Evolutionary conservation across 2,329 filamentous ascomycete species (phyloP).

Genomic region (Coleophoma eucalyptorum): DNA sequence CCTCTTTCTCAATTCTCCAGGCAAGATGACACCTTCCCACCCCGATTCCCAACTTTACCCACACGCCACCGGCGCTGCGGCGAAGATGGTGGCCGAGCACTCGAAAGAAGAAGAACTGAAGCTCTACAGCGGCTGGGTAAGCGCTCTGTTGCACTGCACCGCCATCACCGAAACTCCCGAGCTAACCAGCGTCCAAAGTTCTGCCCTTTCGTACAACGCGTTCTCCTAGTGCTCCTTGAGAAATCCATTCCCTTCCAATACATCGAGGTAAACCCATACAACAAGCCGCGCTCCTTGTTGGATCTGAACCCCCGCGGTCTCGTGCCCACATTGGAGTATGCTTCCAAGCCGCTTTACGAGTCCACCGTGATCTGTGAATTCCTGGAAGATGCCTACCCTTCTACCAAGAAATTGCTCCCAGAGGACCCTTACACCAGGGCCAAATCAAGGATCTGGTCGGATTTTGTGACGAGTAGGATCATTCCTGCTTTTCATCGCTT

Average conservation of each 20-base stretch:
- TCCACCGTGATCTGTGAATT: constrained; percentile 72
- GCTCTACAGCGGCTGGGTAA: constrained; percentile 72
- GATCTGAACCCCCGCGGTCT: constrained; percentile 71
- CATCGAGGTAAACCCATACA: constrained; percentile 69
- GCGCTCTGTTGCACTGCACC: too few relatives aligned
- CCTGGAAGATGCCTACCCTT: constrained; percentile 65
- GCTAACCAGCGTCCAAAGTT: constrained; percentile 8
- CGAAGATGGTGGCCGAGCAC: constrained; percentile 41
- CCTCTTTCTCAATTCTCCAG: too few relatives aligned
- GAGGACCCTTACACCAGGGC: constrained; percentile 61
- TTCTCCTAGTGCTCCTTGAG: constrained; percentile 70
- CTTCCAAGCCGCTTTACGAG: constrained; percentile 63
- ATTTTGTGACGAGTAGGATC: constrained; percentile 64
- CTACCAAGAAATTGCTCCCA: constrained; percentile 48
- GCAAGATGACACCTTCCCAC: constrained; percentile 4
- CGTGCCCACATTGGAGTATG: constrained; percentile 63
- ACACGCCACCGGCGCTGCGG: constrained; percentile 45
- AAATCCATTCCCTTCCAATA: constrained; percentile 73
- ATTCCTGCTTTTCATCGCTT: constrained; percentile 66
- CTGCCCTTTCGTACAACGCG: constrained; percentile 65
- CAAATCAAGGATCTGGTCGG: constrained; percentile 67
- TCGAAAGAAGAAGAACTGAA: constrained; percentile 49
- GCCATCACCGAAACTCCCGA: too few relatives aligned
- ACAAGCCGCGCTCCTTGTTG: constrained; percentile 65
- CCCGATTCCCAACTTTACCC: constrained; percentile 31